These are phyloP conservation scores for Chrysoporthe cubensis DNA, from an alignment of 2,329 filamentous ascomycete genomes.

Conservation along the genomic window DNA sequence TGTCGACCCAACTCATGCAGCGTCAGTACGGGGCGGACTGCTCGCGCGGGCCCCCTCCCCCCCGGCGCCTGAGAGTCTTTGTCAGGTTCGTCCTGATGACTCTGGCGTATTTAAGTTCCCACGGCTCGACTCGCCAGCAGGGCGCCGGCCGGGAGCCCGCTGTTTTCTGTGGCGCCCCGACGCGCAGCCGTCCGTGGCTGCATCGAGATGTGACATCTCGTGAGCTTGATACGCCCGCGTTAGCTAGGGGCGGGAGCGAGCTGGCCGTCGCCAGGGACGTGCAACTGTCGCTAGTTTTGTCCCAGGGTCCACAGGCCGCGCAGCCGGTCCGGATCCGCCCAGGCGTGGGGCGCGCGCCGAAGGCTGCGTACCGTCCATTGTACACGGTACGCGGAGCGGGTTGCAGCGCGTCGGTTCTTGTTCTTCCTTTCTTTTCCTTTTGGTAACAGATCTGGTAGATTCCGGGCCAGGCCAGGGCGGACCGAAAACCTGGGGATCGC, in stretches of 20 bases:
- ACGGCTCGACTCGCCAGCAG: not conserved
- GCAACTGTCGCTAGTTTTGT: slow-evolving; percentile 13
- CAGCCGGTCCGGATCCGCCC: slow-evolving; percentile 20
- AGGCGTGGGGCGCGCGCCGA: slow-evolving; percentile 1
- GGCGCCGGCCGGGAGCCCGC: not conserved
- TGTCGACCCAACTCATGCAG: not conserved
- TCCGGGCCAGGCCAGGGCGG: not conserved
- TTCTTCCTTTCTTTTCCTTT: not conserved
- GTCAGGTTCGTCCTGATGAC: not conserved
- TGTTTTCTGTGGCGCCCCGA: not conserved
- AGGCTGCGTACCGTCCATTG: not conserved
- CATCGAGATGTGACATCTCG: not conserved
- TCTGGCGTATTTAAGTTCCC: not conserved
- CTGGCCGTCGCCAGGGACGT: not conserved
- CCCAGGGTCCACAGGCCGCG: slow-evolving; percentile 16
- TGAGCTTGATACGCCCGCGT: not conserved
- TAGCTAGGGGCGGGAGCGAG: not conserved
- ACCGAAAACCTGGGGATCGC: not conserved
- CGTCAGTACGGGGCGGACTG: not conserved
- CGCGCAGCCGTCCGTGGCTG: not conserved
- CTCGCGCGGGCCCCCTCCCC: too few relatives aligned
- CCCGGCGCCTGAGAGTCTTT: not conserved
- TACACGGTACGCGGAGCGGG: slow-evolving; percentile 4
- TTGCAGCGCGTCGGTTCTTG: slow-evolving; percentile 12
- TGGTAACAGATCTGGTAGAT: not conserved